Evolutionary conservation across 257 asterid genomes (phyloP), one percentile per base, ranked within the genome.

Genomic region (Solanum chaucha): DNA sequence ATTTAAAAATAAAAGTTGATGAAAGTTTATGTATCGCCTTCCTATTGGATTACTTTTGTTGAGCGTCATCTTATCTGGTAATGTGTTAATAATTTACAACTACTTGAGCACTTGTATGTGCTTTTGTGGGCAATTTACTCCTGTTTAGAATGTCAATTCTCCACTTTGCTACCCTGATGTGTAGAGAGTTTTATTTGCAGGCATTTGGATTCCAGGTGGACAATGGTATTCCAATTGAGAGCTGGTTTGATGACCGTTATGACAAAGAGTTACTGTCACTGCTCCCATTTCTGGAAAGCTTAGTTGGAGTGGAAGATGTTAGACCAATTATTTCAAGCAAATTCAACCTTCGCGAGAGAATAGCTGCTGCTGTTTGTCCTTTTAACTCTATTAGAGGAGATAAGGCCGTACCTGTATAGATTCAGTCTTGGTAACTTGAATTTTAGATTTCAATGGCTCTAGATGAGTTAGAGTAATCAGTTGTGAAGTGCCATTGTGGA

Each of bases 151-250:
- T 78, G 65, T 78, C 65, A 78, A 78, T 78, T 78, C 65, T 78
- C 61, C 84, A 78, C 24, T 78, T 77, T 78, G 38, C 34, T 78
- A 78, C 22, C 36, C 84, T 78, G 84, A 78, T 78, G 24, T 46
- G 65, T 77, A 77, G 83, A 77, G 8, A 8, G 30, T 81, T n/a
- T 48, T 64, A 67, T 64, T 82, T 84, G 51, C 95, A 97, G 99
- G 99, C 98, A 24, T 97, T 97, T 83, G 99, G 99, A 11, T 97
- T 97, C 92, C 99, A 97, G 92, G 96, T 97, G 90, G 99, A 97
- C 93, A 97, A 96, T 73, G 99, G 99, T 55, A 93, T 97, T 90
- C 99, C 99, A 2, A 97, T 97, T 3, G 98, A 97, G 83, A 97
- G 99, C 93, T 97, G 99, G 99, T 97, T 95, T 22, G 98, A 97